Base-by-base conservation (phyloP, 1,284 basidiomycete species). In the Fistulinella cinereoalba region DNA sequence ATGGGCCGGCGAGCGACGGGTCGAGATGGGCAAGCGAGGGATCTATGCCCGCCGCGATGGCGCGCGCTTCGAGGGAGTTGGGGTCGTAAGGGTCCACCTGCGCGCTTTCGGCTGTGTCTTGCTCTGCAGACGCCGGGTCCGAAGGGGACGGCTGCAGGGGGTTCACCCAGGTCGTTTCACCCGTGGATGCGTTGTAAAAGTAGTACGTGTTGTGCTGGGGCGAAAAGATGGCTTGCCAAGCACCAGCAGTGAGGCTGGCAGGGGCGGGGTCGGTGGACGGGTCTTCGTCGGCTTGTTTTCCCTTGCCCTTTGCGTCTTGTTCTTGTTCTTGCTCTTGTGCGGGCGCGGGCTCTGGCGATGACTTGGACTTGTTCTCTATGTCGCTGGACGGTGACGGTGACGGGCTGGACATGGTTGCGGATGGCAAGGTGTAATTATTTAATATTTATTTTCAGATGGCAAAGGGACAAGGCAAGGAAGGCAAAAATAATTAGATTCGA, bases 131-230 rank as follows among this genome's bases (percentile, higher is more conserved):
- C n/a, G n/a, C n/a, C n/a, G n/a, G n/a, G n/a, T n/a, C n/a, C 9
- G 60, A 49, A 10, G 62, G 34, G 34, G 61, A 28, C 9, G 71
- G 66, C 46, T 79, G 71, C 31, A 95, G 75, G 7, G 92, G 92
- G 61, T 95, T 95, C 32, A 74, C 74, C 92, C 92, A 95, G 19
- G 92, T 94, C 28, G 91, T 93, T 69, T 92, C 83, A 49, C 85
- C 75, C 0, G 89, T 92, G 47, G 71, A 66, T 12, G 81, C 56
- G 69, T 94, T 94, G 79, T 81, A 90, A 71, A 94, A 94, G 69
- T 94, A 95, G 72, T 92, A 94, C 15, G 88, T 80, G 66, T 81
- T 87, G 70, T 89, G 81, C 50, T 84, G 76, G 1, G 88, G 80
- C 1, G 91, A 84, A 74, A 80, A 94, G 32, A 95, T 80, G 22